phyloP scores from a whole-genome alignment of 2,329 filamentous ascomycete genomes.

The Diaporthe vexans region DNA sequence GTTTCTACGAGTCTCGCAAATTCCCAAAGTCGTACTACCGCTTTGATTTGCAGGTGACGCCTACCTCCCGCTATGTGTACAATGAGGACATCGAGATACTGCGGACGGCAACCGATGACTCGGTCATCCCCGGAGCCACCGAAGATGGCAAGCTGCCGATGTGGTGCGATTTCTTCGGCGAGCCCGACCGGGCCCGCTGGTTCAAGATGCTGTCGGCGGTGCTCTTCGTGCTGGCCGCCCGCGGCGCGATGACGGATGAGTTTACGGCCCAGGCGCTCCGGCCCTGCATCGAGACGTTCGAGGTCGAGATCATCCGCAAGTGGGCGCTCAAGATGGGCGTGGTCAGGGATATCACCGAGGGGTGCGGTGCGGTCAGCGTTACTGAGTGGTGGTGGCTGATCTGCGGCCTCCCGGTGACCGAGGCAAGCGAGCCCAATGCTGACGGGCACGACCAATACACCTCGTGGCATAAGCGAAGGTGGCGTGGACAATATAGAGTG shows the following conservation, averaged over 20 bases:
- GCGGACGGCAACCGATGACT: slow-evolving; percentile 48
- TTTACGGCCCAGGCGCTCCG: slow-evolving; percentile 69
- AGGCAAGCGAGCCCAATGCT: slow-evolving; percentile 14
- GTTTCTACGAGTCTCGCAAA: slow-evolving; percentile 78
- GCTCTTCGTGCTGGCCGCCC: slow-evolving; percentile 72
- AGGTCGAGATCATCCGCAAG: slow-evolving; percentile 69
- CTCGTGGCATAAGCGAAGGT: slow-evolving; percentile 35
- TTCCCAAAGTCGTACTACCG: slow-evolving; percentile 76
- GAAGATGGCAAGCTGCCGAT: slow-evolving; percentile 71
- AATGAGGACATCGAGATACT: slow-evolving; percentile 44
- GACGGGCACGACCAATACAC: slow-evolving; percentile 35
- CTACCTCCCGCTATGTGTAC: slow-evolving; percentile 70
- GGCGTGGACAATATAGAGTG: slow-evolving; percentile 37
- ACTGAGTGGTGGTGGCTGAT: slow-evolving; percentile 79
- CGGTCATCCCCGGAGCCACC: slow-evolving; percentile 57
- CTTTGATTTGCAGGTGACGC: slow-evolving; percentile 72
- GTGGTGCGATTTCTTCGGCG: slow-evolving; percentile 79
- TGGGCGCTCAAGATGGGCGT: slow-evolving; percentile 72
- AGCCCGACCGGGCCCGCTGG: slow-evolving; percentile 73
- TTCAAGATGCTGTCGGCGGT: slow-evolving; percentile 73
- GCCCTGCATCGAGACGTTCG: slow-evolving; percentile 73
- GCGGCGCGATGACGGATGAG: slow-evolving; percentile 68
- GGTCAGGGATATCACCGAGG: slow-evolving; percentile 57
- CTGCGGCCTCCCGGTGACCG: slow-evolving; percentile 53
- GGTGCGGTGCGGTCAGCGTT: slow-evolving; percentile 50